Evolutionary conservation across 768 basidiomycete species (phyloP).

Genomic region (Tubosaeta sp.): DNA sequence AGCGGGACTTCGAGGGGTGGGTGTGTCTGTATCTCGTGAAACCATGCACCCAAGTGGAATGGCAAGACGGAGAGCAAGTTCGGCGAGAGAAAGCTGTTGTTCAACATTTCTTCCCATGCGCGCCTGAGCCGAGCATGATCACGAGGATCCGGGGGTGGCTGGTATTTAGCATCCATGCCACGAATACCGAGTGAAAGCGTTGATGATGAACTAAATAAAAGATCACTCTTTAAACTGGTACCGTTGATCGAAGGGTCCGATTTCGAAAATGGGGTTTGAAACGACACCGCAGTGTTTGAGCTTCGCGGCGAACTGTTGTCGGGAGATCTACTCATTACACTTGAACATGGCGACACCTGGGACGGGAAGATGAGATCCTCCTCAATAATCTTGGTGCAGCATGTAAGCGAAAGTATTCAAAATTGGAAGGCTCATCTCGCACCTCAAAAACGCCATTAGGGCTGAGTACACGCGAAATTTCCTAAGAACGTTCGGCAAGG

Average conservation of each 20-base stretch:
- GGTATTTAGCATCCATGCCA: slow-evolving; percentile 3
- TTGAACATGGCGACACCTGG: slow-evolving; percentile 7
- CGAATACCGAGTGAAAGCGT: slow-evolving; percentile 21
- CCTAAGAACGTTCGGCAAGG: slow-evolving; percentile 36
- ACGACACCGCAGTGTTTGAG: slow-evolving; percentile 26
- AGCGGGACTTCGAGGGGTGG: slow-evolving; percentile 48
- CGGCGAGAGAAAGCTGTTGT: slow-evolving; percentile 50
- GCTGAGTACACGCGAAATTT: slow-evolving; percentile 62
- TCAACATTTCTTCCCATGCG: slow-evolving; percentile 68
- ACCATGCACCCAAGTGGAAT: slow-evolving; percentile 59
- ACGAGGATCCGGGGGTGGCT: slow-evolving; percentile 41
- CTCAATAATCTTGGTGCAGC: slow-evolving; percentile 53
- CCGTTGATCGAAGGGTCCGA: slow-evolving; percentile 21
- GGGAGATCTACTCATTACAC: slow-evolving; percentile 15
- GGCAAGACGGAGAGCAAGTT: slow-evolving; percentile 57
- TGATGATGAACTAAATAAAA: slow-evolving; percentile 15
- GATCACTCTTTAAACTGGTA: slow-evolving; percentile 14
- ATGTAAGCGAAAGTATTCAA: slow-evolving; percentile 1
- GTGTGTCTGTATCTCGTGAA: slow-evolving; percentile 48
- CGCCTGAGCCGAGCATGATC: slow-evolving; percentile 59
- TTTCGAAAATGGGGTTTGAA: slow-evolving; percentile 13
- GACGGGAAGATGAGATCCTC: slow-evolving; percentile 72
- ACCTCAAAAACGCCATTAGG: slow-evolving; percentile 65
- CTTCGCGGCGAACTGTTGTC: slow-evolving; percentile 24
- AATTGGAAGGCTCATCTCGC: slow-evolving; percentile 9